These are phyloP conservation scores for Lonicera japonica DNA, from an alignment of 129 eudicot genomes.

Conservation along the genomic window DNA sequence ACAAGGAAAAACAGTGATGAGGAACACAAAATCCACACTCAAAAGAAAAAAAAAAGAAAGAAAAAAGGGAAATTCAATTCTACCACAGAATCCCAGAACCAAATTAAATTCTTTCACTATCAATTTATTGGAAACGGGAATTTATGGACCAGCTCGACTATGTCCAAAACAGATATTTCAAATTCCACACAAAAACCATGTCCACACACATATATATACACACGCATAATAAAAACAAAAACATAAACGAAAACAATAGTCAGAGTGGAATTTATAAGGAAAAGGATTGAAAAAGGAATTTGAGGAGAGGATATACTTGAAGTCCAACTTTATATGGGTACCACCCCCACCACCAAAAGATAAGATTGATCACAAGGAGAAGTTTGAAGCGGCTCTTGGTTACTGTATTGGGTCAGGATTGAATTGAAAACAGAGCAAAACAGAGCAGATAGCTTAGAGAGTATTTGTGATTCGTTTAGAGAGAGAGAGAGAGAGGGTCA, in stretches of 20 bases:
- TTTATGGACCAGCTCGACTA: neutral
- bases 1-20: neutral
- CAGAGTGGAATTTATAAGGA: too few relatives aligned
- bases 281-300: neutral
- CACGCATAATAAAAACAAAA: neutral
- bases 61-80: neutral
- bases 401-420: neutral
- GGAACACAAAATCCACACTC: neutral
- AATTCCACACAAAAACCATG: neutral
- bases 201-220: neutral
- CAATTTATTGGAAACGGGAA: neutral
- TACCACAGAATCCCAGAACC: neutral
- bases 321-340: neutral
- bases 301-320: conserved; percentile 2
- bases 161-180: neutral
- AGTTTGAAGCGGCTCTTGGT: conserved; percentile 1
- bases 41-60: neutral
- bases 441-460: too few relatives aligned
- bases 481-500: too few relatives aligned
- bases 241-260: too few relatives aligned
- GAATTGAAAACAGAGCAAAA: too few relatives aligned
- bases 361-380: neutral
- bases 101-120: neutral
- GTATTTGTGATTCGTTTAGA: too few relatives aligned
- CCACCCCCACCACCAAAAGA: neutral